Conservation (phyloP, 306 rosid species). For the Betula pendula region DNA sequence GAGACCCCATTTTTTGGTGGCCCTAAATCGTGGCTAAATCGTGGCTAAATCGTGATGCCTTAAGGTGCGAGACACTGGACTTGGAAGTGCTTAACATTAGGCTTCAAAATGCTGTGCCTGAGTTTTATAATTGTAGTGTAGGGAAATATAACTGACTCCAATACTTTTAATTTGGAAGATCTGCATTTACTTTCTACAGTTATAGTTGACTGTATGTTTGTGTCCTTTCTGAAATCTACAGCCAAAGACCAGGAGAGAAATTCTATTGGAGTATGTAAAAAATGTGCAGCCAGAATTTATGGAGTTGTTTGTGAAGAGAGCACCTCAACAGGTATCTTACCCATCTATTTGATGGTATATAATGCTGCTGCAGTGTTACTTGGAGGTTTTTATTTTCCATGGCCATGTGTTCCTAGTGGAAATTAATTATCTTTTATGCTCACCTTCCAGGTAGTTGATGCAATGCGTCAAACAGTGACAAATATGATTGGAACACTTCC, state of each 20-base stretch:
- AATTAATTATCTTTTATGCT: conserved; percentile 20
- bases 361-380: conserved; percentile 1
- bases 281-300: conserved; percentile 96
- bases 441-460: conserved; percentile 79
- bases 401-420: neutral
- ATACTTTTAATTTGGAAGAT: neutral
- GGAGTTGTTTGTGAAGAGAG: conserved; percentile 95
- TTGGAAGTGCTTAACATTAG: neutral
- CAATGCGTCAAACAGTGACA: conserved; percentile 97
- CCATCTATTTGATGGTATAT: neutral
- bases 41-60: neutral
- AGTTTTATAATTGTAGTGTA: neutral
- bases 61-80: neutral
- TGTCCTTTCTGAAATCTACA: conserved; percentile 33
- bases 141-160: neutral
- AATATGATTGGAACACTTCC: conserved; percentile 98
- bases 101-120: neutral
- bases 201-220: conserved; percentile 23
- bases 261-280: conserved; percentile 88
- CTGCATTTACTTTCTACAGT: conserved; percentile 8
- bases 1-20: neutral
- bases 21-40: neutral
- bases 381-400: conserved; percentile 18
- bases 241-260: conserved; percentile 91
- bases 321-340: conserved; percentile 74